Conservation (phyloP, 306 rosid genomes). For the Trifolium pratense region DNA sequence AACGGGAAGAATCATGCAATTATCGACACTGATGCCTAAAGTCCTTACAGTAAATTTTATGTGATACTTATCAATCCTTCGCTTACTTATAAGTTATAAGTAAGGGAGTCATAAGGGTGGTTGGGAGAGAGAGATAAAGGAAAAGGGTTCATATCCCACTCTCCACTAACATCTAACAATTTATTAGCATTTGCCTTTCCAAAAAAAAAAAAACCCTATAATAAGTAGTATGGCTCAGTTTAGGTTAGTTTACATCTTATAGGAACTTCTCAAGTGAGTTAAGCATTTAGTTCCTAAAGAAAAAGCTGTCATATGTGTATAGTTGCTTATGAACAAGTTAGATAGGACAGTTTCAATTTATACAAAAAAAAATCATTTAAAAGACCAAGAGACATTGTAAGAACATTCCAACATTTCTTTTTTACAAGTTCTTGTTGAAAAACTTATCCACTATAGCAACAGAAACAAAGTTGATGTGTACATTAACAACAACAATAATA, state of each 20-base stretch:
- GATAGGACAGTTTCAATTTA: neutral
- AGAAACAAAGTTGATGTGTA: neutral
- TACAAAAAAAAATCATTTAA: neutral
- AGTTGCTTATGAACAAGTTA: neutral
- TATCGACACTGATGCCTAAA: too few relatives aligned
- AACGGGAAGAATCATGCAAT: too few relatives aligned
- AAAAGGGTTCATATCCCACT: neutral
- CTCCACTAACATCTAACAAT: neutral
- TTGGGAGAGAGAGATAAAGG: neutral
- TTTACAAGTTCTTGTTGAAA: too few relatives aligned
- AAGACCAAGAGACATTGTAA: neutral
- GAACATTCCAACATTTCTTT: neutral
- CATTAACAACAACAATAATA: neutral
- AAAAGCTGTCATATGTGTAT: neutral
- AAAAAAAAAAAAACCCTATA: neutral
- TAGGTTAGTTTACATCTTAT: neutral
- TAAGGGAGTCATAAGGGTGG: neutral
- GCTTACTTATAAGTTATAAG: neutral
- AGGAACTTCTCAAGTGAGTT: neutral
- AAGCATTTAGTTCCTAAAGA: neutral
- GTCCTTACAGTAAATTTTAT: too few relatives aligned
- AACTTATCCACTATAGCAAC: neutral
- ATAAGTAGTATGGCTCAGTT: neutral
- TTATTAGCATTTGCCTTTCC: neutral
- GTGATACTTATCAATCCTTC: too few relatives aligned